A percentile compares a stretch with the other conserved stretches of the same genome.
Conservation (phyloP, 192 early-diverging fungal genomes). For the Coemansia sp. region DNA sequence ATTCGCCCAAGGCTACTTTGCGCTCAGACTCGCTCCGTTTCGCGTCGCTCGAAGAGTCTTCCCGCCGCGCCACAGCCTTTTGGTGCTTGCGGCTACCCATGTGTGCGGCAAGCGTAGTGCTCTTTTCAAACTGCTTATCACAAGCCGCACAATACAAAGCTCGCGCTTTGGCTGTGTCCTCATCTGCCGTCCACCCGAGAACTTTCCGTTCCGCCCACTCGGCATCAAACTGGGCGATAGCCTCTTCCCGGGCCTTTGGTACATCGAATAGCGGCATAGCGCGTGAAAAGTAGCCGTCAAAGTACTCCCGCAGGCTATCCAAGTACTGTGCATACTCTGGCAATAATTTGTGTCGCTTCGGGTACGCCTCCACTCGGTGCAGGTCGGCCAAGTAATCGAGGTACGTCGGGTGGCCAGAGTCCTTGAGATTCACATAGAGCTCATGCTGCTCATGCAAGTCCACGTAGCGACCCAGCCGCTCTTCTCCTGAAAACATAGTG, state of each 20-base stretch:
- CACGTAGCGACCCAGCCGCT: conserved; percentile 78
- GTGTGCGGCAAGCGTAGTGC: conserved; percentile 83
- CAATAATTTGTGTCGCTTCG: conserved; percentile 9
- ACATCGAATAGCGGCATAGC: conserved; percentile 79
- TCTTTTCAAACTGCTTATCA: conserved; percentile 79
- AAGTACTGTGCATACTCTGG: conserved; percentile 44
- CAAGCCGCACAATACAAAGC: conserved; percentile 76
- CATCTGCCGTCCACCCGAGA: conserved; percentile 60
- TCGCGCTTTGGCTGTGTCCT: conserved; percentile 25
- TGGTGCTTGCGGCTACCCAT: conserved; percentile 89
- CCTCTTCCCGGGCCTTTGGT: conserved; percentile 54
- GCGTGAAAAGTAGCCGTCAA: conserved; percentile 72
- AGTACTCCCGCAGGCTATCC: conserved; percentile 62
- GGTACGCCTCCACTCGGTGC: conserved; percentile 29
- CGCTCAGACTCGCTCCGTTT: conserved; percentile 60
- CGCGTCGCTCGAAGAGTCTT: conserved; percentile 22
- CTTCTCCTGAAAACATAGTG: conserved; percentile 91
- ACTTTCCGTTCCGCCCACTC: conserved; percentile 59
- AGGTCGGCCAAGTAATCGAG: conserved; percentile 61
- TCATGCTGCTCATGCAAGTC: conserved; percentile 82
- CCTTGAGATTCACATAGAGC: conserved; percentile 80
- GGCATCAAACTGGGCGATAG: conserved; percentile 60
- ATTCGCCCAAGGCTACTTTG: conserved; percentile 66
- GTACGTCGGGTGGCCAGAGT: conserved; percentile 49
- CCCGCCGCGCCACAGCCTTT: conserved; percentile 63